Evolutionary conservation across 2,329 filamentous ascomycete genomes (phyloP).

Genomic region (Xylaria digitata): DNA sequence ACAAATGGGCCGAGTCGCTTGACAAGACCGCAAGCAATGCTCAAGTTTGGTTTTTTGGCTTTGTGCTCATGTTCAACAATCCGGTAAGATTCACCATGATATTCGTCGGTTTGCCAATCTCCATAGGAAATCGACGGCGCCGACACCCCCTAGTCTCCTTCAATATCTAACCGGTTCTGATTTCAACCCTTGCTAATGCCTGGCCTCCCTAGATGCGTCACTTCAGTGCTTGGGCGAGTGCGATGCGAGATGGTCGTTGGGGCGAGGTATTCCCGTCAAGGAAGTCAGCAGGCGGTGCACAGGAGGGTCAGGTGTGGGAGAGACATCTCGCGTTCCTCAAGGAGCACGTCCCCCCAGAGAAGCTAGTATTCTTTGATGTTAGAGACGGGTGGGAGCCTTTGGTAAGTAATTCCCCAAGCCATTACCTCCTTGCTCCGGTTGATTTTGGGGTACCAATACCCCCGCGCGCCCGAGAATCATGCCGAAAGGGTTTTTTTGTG

Average conservation of each 20-base stretch:
- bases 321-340: slow-evolving; percentile 43
- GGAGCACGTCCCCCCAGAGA: slow-evolving; percentile 42
- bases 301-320: slow-evolving; percentile 39
- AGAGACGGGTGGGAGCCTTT: slow-evolving; percentile 43
- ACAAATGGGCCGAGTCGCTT: slow-evolving; percentile 46
- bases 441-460: background rate
- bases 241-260: slow-evolving; percentile 40
- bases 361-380: slow-evolving; percentile 45
- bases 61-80: slow-evolving; percentile 37
- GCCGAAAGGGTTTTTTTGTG: background rate
- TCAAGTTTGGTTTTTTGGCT: slow-evolving; percentile 40
- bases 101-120: background rate
- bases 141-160: background rate
- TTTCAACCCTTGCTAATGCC: slow-evolving; percentile 14
- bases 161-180: background rate
- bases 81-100: slow-evolving; percentile 23
- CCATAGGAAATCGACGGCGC: background rate
- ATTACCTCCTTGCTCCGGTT: background rate
- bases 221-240: slow-evolving; percentile 38
- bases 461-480: background rate
- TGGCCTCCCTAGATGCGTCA: slow-evolving; percentile 36
- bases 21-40: slow-evolving; percentile 39
- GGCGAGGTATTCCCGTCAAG: slow-evolving; percentile 41
- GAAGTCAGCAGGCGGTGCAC: slow-evolving; percentile 20
- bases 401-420: slow-evolving; percentile 1